Percentiles rank a stretch among this genome's conserved stretches.
Evolutionary conservation across 805 yeast species (phyloP).

Genomic region (Metschnikowia hibisci): DNA sequence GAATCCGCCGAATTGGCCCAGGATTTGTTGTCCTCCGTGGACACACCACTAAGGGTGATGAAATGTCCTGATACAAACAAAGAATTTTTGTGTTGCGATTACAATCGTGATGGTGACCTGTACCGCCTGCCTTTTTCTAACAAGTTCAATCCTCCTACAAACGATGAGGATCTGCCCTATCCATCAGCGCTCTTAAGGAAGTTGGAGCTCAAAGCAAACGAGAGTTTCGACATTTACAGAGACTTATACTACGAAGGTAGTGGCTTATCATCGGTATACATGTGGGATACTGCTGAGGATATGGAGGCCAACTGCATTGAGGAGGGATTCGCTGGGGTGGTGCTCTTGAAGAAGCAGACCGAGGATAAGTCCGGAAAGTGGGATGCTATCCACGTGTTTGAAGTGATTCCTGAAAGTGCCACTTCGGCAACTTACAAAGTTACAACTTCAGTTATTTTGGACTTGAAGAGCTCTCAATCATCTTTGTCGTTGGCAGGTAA

Average conservation of each 20-base stretch:
- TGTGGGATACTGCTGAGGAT: slow-evolving; percentile 82
- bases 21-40: slow-evolving; percentile 82
- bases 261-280: slow-evolving; percentile 81
- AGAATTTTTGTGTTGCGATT: slow-evolving; percentile 81
- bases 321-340: slow-evolving; percentile 86
- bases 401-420: slow-evolving; percentile 47
- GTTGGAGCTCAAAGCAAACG: slow-evolving; percentile 78
- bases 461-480: slow-evolving; percentile 33
- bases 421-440: slow-evolving; percentile 54
- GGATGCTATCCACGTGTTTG: slow-evolving; percentile 95
- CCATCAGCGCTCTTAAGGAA: slow-evolving; percentile 67
- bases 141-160: slow-evolving; percentile 51
- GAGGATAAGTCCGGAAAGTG: slow-evolving; percentile 57
- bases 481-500: slow-evolving; percentile 65
- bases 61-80: slow-evolving; percentile 56
- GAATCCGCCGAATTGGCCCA: slow-evolving; percentile 63
- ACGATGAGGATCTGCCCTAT: slow-evolving; percentile 54
- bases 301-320: slow-evolving; percentile 32
- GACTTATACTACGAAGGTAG: slow-evolving; percentile 90
- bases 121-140: slow-evolving; percentile 91
- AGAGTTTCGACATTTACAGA: slow-evolving; percentile 86
- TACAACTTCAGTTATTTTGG: slow-evolving; percentile 85
- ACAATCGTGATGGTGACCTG: slow-evolving; percentile 91
- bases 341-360: slow-evolving; percentile 69
- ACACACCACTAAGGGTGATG: slow-evolving; percentile 65